A percentile compares a stretch with the other conserved stretches of the same genome.
These are phyloP conservation scores for Lactarius hengduanensis DNA, from an alignment of 768 basidiomycete genomes.

Conservation along the genomic window DNA sequence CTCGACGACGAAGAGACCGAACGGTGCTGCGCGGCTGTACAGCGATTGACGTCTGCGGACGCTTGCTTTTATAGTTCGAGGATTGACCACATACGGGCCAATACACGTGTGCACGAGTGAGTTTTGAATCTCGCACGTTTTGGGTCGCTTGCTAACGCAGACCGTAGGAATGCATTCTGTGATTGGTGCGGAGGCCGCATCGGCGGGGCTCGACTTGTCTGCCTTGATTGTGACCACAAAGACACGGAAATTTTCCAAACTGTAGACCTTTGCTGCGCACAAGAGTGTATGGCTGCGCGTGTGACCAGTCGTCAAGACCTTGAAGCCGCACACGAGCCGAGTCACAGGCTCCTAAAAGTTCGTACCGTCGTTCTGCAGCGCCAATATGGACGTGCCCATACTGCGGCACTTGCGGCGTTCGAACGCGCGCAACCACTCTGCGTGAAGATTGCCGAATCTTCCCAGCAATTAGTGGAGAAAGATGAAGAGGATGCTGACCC, in stretches of 20 bases:
- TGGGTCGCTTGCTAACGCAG: background rate
- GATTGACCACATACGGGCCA: conserved; percentile 26
- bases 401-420: conserved; percentile 2
- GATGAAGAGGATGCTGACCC: background rate
- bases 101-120: conserved; percentile 30
- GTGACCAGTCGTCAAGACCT: conserved; percentile 27
- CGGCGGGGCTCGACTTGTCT: conserved; percentile 35
- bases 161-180: conserved; percentile 29
- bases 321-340: conserved; percentile 32
- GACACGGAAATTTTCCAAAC: conserved; percentile 19
- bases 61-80: conserved; percentile 32
- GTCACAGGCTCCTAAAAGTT: conserved; percentile 36
- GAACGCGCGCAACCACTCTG: conserved; percentile 1
- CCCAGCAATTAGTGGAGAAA: background rate
- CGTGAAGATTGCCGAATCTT: background rate
- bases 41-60: conserved; percentile 31
- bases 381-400: background rate
- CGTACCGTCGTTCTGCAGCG: conserved; percentile 24
- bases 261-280: conserved; percentile 35
- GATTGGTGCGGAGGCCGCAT: conserved; percentile 33
- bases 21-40: conserved; percentile 25
- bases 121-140: background rate
- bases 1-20: conserved; percentile 24
- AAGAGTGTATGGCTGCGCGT: conserved; percentile 30
- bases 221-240: conserved; percentile 34